These are phyloP conservation scores for Lunasporangiospora selenospora DNA, from an alignment of 192 early-diverging fungal species.

Conservation along the genomic window DNA sequence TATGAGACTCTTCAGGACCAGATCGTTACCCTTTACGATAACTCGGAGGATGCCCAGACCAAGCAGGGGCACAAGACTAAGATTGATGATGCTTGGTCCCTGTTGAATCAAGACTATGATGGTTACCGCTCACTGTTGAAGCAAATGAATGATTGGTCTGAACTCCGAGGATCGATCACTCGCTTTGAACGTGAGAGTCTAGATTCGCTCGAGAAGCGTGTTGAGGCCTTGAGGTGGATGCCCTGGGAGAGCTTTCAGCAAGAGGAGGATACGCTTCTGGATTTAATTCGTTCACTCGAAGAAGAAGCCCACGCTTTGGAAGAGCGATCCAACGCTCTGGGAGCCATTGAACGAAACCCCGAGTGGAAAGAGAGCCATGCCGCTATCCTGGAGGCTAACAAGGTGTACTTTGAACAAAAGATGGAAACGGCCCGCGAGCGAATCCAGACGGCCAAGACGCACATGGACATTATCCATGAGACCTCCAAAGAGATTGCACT, in stretches of 20 bases:
- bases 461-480: constrained; percentile 33
- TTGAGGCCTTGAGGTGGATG: constrained; percentile 43
- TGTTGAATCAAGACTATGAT: constrained; percentile 8
- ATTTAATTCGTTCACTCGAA: constrained; percentile 17
- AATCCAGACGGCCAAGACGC: constrained; percentile 21
- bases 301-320: constrained; percentile 11
- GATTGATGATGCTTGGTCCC: constrained; percentile 24
- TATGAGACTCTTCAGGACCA: constrained; percentile 19
- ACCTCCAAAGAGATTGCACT: constrained; percentile 45
- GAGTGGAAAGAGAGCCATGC: constrained; percentile 3
- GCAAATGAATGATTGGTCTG: constrained; percentile 37
- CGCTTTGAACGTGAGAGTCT: constrained; percentile 35
- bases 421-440: constrained; percentile 14
- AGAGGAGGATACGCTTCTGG: constrained; percentile 27
- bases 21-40: constrained; percentile 1
- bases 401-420: constrained; percentile 17
- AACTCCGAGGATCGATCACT: neutral
- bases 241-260: constrained; percentile 44
- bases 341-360: neutral
- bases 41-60: constrained; percentile 3
- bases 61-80: constrained; percentile 4
- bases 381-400: constrained; percentile 25
- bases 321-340: constrained; percentile 3
- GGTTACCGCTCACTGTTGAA: constrained; percentile 21
- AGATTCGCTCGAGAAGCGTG: constrained; percentile 28